Conservation (phyloP, 208 protist species). For the Leishmania major region DNA sequence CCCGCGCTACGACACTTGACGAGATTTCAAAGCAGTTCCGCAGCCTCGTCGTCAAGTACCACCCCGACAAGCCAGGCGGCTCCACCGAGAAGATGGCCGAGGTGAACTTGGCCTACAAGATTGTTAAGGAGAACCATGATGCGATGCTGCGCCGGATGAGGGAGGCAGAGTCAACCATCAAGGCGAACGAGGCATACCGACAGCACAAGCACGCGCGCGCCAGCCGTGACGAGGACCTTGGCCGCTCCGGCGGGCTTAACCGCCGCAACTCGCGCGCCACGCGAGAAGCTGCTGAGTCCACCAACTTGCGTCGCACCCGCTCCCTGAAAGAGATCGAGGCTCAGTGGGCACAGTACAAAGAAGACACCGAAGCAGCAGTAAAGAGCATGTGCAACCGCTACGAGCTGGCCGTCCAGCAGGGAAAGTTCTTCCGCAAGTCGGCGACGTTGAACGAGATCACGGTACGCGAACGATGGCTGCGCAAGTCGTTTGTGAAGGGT, state of each 20-base stretch:
- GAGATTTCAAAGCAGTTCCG: conserved; percentile 90
- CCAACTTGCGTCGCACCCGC: conserved; percentile 31
- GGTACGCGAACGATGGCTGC: conserved; percentile 85
- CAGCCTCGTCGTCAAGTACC: conserved; percentile 82
- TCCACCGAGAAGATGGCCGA: conserved; percentile 92
- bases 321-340: conserved; percentile 79
- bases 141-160: conserved; percentile 63
- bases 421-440: conserved; percentile 87
- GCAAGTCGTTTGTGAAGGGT: conserved; percentile 85
- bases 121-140: conserved; percentile 87
- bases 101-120: conserved; percentile 89
- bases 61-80: conserved; percentile 89
- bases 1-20: conserved; percentile 66
- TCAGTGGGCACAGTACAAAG: conserved; percentile 67
- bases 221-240: conserved; percentile 73
- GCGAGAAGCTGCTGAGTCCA: conserved; percentile 26
- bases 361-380: conserved; percentile 73
- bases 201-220: conserved; percentile 70
- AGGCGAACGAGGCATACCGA: conserved; percentile 60
- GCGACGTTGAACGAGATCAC: conserved; percentile 85
- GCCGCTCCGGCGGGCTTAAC: conserved; percentile 77
- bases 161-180: conserved; percentile 59
- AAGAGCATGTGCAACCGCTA: conserved; percentile 90
- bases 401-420: conserved; percentile 85
- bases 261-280: conserved; percentile 59